A percentile compares a stretch with the other conserved stretches of the same genome.
Conservation (phyloP, 371 early-diverging fungal genomes). For the Umbelopsis sp. region DNA sequence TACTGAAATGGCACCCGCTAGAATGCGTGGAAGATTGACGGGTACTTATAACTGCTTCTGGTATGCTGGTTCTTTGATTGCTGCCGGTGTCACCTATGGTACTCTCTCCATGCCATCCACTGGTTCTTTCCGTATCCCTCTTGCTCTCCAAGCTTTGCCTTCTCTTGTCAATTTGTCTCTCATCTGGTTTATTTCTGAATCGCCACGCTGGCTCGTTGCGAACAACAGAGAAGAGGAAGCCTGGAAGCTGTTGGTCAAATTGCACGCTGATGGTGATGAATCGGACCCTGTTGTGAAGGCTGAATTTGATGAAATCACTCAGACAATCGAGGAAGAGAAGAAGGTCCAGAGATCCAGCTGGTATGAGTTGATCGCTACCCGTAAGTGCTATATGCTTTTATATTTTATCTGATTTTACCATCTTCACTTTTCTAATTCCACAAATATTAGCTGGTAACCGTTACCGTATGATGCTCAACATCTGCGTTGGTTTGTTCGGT, state of each 20-base stretch:
- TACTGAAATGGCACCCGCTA: slow-evolving; percentile 74
- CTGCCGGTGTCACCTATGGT: slow-evolving; percentile 46
- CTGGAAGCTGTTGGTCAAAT: slow-evolving; percentile 64
- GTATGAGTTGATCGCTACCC: slow-evolving; percentile 8
- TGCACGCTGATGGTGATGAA: slow-evolving; percentile 62
- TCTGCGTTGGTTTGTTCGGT: slow-evolving; percentile 14
- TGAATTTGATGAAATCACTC: background rate
- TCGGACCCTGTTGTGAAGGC: slow-evolving; percentile 50
- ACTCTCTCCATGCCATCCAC: slow-evolving; percentile 44
- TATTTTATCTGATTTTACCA: no score
- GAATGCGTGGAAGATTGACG: slow-evolving; percentile 70
- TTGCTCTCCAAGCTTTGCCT: slow-evolving; percentile 82
- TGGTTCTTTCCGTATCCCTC: slow-evolving; percentile 78
- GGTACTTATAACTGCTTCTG: slow-evolving; percentile 44
- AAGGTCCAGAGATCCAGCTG: background rate
- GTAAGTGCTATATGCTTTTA: background rate
- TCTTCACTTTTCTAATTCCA: no score
- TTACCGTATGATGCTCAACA: slow-evolving; percentile 17
- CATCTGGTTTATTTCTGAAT: slow-evolving; percentile 76
- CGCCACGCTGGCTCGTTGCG: slow-evolving; percentile 87
- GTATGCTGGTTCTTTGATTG: slow-evolving; percentile 32
- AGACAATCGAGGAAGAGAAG: slow-evolving; percentile 4
- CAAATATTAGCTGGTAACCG: background rate
- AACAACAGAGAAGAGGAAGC: slow-evolving; percentile 72
- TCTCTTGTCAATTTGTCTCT: slow-evolving; percentile 67